A percentile compares a stretch with the other conserved stretches of the same genome.
These are phyloP conservation scores for Brassica balearica DNA, from an alignment of 441 rosid genomes.

Conservation along the genomic window DNA sequence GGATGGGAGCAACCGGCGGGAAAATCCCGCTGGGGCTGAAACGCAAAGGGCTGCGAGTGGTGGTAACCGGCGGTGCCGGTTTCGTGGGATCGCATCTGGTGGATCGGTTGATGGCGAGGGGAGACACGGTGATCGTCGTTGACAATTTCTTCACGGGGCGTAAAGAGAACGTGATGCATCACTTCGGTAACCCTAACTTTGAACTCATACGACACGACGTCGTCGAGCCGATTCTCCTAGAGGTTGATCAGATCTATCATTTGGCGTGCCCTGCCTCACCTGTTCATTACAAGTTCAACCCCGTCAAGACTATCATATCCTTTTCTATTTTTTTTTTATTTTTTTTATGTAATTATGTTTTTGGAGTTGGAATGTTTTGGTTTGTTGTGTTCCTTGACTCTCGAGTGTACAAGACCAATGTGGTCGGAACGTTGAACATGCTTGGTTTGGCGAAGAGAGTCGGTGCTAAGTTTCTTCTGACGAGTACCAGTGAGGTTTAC, in stretches of 20 bases:
- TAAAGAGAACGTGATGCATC: slow-evolving; percentile 80
- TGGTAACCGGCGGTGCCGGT: slow-evolving; percentile 90
- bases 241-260: slow-evolving; percentile 86
- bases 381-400: slow-evolving; percentile 44
- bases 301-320: slow-evolving; percentile 90
- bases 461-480: slow-evolving; percentile 77
- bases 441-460: slow-evolving; percentile 78
- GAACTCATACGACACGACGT: slow-evolving; percentile 81
- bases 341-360: not conserved
- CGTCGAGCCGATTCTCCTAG: slow-evolving; percentile 69
- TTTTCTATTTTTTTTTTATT: not conserved
- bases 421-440: slow-evolving; percentile 84
- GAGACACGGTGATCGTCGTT: slow-evolving; percentile 78
- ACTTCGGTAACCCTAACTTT: slow-evolving; percentile 77
- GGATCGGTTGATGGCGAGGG: slow-evolving; percentile 76
- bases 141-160: slow-evolving; percentile 86
- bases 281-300: slow-evolving; percentile 88
- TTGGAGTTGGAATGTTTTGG: not conserved
- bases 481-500: slow-evolving; percentile 87
- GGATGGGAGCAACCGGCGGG: slow-evolving; percentile 46
- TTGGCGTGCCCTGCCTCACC: slow-evolving; percentile 91
- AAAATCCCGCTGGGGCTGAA: slow-evolving; percentile 68
- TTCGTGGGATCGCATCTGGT: slow-evolving; percentile 91
- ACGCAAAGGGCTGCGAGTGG: slow-evolving; percentile 60
- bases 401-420: slow-evolving; percentile 70